phyloP scores from a whole-genome alignment of 208 protist species.

The Acanthamoeba healyi region DNA sequence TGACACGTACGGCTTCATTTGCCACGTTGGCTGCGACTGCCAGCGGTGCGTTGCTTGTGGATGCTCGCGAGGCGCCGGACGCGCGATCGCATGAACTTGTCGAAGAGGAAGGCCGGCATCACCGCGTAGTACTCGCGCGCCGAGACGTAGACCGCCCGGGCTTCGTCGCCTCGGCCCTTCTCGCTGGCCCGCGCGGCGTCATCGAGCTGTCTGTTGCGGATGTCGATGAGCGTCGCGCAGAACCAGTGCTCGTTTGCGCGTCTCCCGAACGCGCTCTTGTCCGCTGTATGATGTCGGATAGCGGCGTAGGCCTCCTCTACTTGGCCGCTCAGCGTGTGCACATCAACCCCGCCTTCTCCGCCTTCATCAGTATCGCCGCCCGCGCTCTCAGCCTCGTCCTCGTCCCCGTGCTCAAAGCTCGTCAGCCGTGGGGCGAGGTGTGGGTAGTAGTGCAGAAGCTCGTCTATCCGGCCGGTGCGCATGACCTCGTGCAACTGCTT shows the following conservation, averaged over 20 bases:
- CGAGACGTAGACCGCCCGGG: constrained; percentile 7
- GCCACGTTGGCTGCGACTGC: background rate
- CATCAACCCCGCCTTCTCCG: background rate
- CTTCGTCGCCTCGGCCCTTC: constrained; percentile 3
- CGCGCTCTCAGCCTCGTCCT: background rate
- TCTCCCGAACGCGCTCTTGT: background rate
- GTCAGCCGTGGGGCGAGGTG: background rate
- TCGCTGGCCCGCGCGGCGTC: background rate
- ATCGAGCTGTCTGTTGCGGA: constrained; percentile 25
- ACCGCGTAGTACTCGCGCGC: constrained; percentile 33
- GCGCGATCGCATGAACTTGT: constrained; percentile 25
- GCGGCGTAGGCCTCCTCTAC: constrained; percentile 22
- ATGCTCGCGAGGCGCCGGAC: background rate
- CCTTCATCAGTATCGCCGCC: background rate
- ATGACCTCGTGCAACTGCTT: constrained; percentile 30
- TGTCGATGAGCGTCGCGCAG: constrained; percentile 35
- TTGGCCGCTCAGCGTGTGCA: background rate
- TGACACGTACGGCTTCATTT: background rate
- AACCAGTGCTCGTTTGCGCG: constrained; percentile 40
- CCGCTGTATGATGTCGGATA: background rate
- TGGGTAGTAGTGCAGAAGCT: constrained; percentile 7
- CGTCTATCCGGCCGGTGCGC: background rate
- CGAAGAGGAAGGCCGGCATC: background rate
- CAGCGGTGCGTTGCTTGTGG: background rate
- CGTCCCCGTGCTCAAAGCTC: background rate